Evolutionary conservation across 2,329 filamentous ascomycete species (phyloP).

Genomic region (Epichloe scottii): DNA sequence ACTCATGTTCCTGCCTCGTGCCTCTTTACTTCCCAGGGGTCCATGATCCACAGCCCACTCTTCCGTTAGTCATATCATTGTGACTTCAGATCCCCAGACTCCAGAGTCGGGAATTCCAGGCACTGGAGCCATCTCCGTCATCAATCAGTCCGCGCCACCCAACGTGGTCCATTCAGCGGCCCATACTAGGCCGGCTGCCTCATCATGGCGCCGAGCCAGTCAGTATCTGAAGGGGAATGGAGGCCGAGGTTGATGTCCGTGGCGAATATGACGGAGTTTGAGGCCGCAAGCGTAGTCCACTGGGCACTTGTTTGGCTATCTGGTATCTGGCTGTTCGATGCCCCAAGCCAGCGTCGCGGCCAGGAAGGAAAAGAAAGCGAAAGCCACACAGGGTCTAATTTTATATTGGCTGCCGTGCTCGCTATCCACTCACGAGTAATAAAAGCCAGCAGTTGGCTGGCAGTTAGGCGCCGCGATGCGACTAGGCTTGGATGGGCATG

Average conservation of each 20-base stretch:
- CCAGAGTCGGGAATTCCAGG: not conserved
- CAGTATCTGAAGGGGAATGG: not conserved
- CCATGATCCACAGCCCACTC: not conserved
- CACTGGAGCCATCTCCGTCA: not conserved
- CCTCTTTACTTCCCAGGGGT: not conserved
- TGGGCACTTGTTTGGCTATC: too few relatives aligned
- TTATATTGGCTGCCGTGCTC: not conserved
- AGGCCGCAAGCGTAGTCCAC: not conserved
- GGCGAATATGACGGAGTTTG: not conserved
- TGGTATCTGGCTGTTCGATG: not conserved
- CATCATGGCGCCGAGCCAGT: not conserved
- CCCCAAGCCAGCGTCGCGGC: not conserved
- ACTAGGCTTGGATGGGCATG: not conserved
- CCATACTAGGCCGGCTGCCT: not conserved
- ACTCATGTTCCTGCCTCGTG: not conserved
- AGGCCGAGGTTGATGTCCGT: not conserved
- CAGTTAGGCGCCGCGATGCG: conserved; percentile 4
- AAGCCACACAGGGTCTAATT: not conserved
- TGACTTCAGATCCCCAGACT: not conserved
- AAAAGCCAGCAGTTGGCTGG: not conserved
- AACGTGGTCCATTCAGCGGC: not conserved
- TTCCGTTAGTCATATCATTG: not conserved
- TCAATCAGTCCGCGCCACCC: not conserved
- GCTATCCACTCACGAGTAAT: not conserved
- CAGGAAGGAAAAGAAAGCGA: not conserved